These are phyloP conservation scores for Tarenaya hassleriana DNA, from an alignment of 345 rosid species.

Conservation along the genomic window DNA sequence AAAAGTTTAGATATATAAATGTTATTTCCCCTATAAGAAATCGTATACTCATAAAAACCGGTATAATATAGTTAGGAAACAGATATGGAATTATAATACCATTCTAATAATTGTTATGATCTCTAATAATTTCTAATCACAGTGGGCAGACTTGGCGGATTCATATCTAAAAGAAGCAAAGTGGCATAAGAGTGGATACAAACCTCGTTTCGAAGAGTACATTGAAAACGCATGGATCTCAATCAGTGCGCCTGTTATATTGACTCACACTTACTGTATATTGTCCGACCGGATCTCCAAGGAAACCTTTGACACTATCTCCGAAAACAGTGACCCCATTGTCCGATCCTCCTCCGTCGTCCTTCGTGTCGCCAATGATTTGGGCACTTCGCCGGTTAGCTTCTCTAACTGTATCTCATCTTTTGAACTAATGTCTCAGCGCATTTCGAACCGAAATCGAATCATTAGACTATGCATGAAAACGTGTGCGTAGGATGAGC, in stretches of 20 bases:
- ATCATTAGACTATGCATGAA: neutral
- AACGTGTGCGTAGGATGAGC: constrained; percentile 19
- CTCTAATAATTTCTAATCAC: no score
- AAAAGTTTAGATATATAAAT: no score
- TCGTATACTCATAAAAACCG: no score
- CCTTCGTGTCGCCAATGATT: constrained; percentile 28
- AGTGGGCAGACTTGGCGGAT: constrained; percentile 40
- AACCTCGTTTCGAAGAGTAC: constrained; percentile 34
- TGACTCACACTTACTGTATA: constrained; percentile 16
- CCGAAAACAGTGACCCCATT: constrained; percentile 4
- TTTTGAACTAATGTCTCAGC: neutral
- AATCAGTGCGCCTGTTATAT: constrained; percentile 15
- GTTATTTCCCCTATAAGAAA: no score
- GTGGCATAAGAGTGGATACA: constrained; percentile 31
- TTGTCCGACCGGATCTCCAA: constrained; percentile 14
- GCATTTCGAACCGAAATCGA: no score
- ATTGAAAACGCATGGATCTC: constrained; percentile 38
- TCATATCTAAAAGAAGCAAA: constrained; percentile 35
- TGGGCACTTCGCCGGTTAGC: constrained; percentile 40
- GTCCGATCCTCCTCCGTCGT: constrained; percentile 24
- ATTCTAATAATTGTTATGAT: no score
- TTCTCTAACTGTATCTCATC: neutral
- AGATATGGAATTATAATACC: no score
- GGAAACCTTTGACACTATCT: constrained; percentile 4
- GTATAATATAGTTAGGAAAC: no score